These are phyloP conservation scores for Obba rivulosa DNA, from an alignment of 768 basidiomycete species.

Conservation along the genomic window DNA sequence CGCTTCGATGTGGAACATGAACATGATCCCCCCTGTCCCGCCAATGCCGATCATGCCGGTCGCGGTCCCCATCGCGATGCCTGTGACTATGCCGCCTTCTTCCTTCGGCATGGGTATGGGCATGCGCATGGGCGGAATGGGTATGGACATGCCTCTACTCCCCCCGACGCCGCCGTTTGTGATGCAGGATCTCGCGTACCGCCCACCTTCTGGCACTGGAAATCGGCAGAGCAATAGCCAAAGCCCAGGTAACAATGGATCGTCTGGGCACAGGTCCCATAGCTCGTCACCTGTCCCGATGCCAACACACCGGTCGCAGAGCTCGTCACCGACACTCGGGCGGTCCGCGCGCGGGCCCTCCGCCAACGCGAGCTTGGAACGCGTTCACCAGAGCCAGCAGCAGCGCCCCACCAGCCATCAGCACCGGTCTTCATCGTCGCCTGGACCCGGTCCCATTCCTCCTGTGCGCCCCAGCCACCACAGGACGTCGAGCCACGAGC, in stretches of 20 bases:
- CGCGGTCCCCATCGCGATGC: slow-evolving; percentile 4
- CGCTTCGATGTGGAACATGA: slow-evolving; percentile 10
- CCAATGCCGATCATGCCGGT: slow-evolving; percentile 13
- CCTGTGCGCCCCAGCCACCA: slow-evolving; percentile 10
- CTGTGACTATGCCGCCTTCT: slow-evolving; percentile 1
- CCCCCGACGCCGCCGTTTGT: slow-evolving; percentile 75
- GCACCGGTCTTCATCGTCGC: not conserved
- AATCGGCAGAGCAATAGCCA: slow-evolving; percentile 9
- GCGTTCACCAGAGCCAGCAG: slow-evolving; percentile 10
- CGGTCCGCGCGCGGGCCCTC: slow-evolving; percentile 2
- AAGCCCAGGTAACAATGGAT: not conserved
- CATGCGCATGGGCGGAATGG: slow-evolving; percentile 34
- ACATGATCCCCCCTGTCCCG: slow-evolving; percentile 11
- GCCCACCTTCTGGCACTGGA: slow-evolving; percentile 27
- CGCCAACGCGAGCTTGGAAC: slow-evolving; percentile 12
- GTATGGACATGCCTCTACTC: slow-evolving; percentile 64
- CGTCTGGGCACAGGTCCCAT: not conserved
- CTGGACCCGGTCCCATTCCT: not conserved
- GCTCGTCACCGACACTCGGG: slow-evolving; percentile 21
- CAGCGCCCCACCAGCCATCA: slow-evolving; percentile 1
- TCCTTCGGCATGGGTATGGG: slow-evolving; percentile 21
- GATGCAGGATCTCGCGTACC: slow-evolving; percentile 50
- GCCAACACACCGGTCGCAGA: slow-evolving; percentile 20
- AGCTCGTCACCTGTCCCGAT: slow-evolving; percentile 3
- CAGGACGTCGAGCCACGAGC: slow-evolving; percentile 14